Evolutionary conservation across 2,329 filamentous ascomycete genomes (phyloP).

Genomic region (Karstenula rhodostoma): DNA sequence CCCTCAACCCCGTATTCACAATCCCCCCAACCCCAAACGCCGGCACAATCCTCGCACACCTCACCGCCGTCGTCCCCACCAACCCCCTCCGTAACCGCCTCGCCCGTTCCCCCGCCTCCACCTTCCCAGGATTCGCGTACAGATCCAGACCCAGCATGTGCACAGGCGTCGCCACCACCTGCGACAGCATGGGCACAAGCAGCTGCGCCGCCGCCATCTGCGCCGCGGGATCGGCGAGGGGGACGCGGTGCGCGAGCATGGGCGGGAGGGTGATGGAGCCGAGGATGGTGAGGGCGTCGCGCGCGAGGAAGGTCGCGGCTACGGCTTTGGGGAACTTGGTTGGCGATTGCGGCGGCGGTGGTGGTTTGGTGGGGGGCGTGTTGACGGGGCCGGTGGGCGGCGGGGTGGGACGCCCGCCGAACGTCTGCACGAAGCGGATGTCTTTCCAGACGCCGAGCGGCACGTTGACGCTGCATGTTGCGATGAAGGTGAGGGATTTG

Average conservation of each 20-base stretch:
- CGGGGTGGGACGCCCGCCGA: conserved; percentile 25
- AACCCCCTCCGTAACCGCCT: conserved; percentile 23
- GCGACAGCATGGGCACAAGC: conserved; percentile 38
- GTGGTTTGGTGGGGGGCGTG: background rate
- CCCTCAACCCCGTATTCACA: conserved; percentile 32
- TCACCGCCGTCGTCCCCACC: conserved; percentile 31
- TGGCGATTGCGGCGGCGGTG: conserved; percentile 9
- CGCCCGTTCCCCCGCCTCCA: conserved; percentile 8
- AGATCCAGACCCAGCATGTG: conserved; percentile 38
- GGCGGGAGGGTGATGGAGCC: conserved; percentile 41
- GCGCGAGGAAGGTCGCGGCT: conserved; percentile 36
- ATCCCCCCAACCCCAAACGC: conserved; percentile 40
- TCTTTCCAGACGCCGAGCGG: conserved; percentile 41
- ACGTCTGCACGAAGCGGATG: conserved; percentile 39
- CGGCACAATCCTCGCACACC: conserved; percentile 40
- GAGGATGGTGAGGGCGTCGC: conserved; percentile 42
- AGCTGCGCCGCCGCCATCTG: conserved; percentile 36
- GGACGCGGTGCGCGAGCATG: conserved; percentile 29
- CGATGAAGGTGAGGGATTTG: conserved; percentile 34
- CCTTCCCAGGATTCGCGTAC: conserved; percentile 22
- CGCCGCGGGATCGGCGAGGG: conserved; percentile 26
- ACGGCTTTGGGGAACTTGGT: conserved; percentile 26
- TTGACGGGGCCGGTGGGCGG: conserved; percentile 7
- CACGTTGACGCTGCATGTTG: conserved; percentile 38
- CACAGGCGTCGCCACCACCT: conserved; percentile 37